These are phyloP conservation scores for Heteromeles arbutifolia DNA, from an alignment of 306 rosid genomes.

Conservation along the genomic window DNA sequence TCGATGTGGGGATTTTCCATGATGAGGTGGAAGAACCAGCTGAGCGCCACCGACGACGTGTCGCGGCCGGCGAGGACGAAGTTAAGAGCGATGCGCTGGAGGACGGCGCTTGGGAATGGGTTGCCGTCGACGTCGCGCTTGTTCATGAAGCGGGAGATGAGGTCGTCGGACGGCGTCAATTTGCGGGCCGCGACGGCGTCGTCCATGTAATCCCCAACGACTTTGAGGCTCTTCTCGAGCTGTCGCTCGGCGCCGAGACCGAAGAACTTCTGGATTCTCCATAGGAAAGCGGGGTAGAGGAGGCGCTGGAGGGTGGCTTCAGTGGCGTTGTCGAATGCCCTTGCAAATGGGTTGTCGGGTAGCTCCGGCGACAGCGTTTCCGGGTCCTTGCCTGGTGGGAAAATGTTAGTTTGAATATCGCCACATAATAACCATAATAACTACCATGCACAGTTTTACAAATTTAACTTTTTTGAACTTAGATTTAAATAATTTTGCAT, in stretches of 20 bases:
- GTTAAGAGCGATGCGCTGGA: slow-evolving; percentile 73
- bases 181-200: slow-evolving; percentile 59
- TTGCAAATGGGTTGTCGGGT: slow-evolving; percentile 50
- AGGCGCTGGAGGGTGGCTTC: slow-evolving; percentile 75
- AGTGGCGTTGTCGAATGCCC: slow-evolving; percentile 72
- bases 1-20: slow-evolving; percentile 62
- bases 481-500: too few relatives aligned
- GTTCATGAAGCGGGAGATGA: slow-evolving; percentile 67
- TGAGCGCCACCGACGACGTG: slow-evolving; percentile 88
- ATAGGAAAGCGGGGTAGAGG: slow-evolving; percentile 57
- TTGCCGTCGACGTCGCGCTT: slow-evolving; percentile 60
- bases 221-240: slow-evolving; percentile 37
- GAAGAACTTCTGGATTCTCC: slow-evolving; percentile 59
- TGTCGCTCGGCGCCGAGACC: slow-evolving; percentile 48
- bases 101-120: slow-evolving; percentile 27
- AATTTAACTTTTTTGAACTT: too few relatives aligned
- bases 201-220: slow-evolving; percentile 71
- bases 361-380: slow-evolving; percentile 66
- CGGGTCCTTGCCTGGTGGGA: slow-evolving; percentile 45
- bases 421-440: background rate
- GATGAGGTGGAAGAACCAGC: slow-evolving; percentile 96
- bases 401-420: background rate
- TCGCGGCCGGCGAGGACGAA: slow-evolving; percentile 96
- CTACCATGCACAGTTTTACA: too few relatives aligned
- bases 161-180: slow-evolving; percentile 64